Evolutionary conservation across 805 yeast genomes (phyloP), one percentile per base, ranked within the genome.

Genomic region (Teunomyces tritomae): DNA sequence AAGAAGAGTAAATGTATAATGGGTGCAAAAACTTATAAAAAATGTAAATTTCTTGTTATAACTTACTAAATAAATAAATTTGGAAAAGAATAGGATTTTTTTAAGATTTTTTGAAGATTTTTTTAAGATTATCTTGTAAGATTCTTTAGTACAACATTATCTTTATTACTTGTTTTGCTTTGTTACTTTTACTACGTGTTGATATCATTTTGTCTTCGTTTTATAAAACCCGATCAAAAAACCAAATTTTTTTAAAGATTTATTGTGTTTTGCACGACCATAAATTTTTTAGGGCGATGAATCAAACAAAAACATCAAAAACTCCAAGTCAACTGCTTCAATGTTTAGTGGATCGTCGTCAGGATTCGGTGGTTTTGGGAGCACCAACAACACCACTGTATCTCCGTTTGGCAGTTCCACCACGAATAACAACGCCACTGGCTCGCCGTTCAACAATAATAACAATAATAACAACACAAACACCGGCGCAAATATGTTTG

Each of bases 311-410:
- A 20, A 44, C 47, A 27, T 16, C 24, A 43, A 33, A 11, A 16
- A 7, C 28, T 5, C 6, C 24, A 20, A 20, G 24, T 20, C 39
- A 47, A 30, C n/a, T 29, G 28, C 35, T 27, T 24, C 32, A 39
- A 71, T 79, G 83, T 79, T 79, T 68, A 80, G 82, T 41, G 61
- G 68, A 50, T 57, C 74, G 17, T 64, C 71, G 10, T 70, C 79
- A 41, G 83, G 83, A 14, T 79, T 79, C 59, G 83, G 83, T 9
- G 82, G 82, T 35, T 51, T 49, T 46, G 39, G 54, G 50, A 48
- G 53, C 39, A 35, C 57, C 16, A 56, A 51, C 36, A 55, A 57
- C 44, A 61, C 57, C 47, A 55, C 63, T 20, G 55, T 57, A 4
- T 64, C 78, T 3, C 70, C 73, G 3, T 70, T 71, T 60, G 74